These are phyloP conservation scores for Phaeolepiota aurea DNA, from an alignment of 768 basidiomycete species.

Conservation along the genomic window DNA sequence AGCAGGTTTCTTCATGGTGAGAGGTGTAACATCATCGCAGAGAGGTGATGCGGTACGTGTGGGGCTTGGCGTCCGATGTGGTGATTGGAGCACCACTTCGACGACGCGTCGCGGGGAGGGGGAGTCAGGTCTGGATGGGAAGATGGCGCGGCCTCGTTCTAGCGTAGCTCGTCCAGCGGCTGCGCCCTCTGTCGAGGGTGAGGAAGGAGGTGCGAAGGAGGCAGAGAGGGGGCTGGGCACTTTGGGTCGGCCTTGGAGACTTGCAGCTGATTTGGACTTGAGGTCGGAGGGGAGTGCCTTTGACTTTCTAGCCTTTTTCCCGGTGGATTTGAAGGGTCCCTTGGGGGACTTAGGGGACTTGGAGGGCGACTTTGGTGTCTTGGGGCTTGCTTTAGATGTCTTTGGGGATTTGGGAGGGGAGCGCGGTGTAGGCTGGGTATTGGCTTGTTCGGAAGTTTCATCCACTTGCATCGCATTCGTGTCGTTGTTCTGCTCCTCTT, in stretches of 20 bases:
- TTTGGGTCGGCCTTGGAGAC: constrained; percentile 9
- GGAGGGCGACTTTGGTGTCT: too few species aligned
- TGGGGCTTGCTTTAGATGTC: too few species aligned
- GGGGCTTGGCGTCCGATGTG: too few species aligned
- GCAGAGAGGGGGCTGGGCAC: constrained; percentile 13
- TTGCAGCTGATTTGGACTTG: constrained; percentile 20
- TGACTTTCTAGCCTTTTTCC: constrained; percentile 1
- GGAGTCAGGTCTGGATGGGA: neutral
- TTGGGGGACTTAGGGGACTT: too few species aligned
- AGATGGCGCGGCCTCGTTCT: neutral
- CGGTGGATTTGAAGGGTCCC: too few species aligned
- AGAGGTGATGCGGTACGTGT: too few species aligned
- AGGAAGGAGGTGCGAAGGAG: constrained; percentile 10
- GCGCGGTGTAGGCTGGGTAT: constrained; percentile 4
- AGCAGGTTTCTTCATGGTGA: too few species aligned
- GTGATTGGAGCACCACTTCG: neutral
- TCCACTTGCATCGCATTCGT: too few species aligned
- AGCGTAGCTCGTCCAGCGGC: constrained; percentile 1
- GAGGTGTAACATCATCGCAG: too few species aligned
- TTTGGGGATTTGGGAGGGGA: constrained; percentile 5
- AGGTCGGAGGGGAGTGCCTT: constrained; percentile 5
- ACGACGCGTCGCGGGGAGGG: too few species aligned
- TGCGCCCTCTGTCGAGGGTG: constrained; percentile 6
- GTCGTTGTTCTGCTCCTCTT: too few species aligned
- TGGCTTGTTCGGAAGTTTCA: too few species aligned